A percentile compares a stretch with the other conserved stretches of the same genome.
Conservation (phyloP, 345 rosid genomes). For the Eucalyptus dawsonii region DNA sequence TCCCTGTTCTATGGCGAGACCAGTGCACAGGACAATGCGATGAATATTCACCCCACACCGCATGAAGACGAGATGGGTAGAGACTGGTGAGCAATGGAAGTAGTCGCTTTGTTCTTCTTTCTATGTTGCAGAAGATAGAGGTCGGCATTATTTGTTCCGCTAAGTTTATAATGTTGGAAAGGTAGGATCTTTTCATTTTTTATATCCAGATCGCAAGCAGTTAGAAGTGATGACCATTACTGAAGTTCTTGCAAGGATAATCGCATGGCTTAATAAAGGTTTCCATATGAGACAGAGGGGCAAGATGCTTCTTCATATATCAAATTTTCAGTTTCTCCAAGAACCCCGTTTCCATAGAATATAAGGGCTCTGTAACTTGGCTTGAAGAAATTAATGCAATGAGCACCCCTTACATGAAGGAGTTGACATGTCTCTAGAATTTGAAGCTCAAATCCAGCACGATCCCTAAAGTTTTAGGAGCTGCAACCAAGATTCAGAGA, state of each 20-base stretch:
- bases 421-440: conserved; percentile 52
- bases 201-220: neutral
- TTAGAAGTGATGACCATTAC: neutral
- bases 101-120: neutral
- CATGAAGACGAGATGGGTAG: neutral
- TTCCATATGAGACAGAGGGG: neutral
- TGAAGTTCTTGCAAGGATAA: neutral
- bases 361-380: neutral
- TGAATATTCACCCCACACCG: neutral
- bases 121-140: neutral
- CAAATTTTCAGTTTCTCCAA: neutral
- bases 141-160: neutral
- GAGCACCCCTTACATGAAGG: neutral
- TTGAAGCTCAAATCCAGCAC: conserved; percentile 71
- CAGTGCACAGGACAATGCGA: neutral
- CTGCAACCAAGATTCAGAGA: conserved; percentile 5
- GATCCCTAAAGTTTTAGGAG: conserved; percentile 38
- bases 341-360: neutral
- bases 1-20: neutral
- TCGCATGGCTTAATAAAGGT: neutral
- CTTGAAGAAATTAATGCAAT: neutral
- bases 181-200: neutral
- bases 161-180: neutral
- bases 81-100: neutral
- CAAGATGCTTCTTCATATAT: neutral